These are phyloP conservation scores for Mycena albidolilacea DNA, from an alignment of 768 basidiomycete genomes.

Conservation along the genomic window DNA sequence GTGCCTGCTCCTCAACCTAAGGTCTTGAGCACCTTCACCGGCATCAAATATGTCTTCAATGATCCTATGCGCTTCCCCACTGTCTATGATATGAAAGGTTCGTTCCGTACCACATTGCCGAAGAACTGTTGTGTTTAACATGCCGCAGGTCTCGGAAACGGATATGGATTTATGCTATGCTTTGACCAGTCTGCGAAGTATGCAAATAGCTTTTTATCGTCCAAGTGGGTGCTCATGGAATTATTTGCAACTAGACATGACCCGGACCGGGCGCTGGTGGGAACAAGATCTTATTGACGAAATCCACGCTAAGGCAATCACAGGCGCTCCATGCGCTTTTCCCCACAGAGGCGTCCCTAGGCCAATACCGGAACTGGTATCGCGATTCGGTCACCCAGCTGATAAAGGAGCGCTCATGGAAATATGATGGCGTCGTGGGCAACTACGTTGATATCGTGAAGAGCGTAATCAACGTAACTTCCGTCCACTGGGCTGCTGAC, in stretches of 20 bases:
- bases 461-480: slow-evolving; percentile 57
- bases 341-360: slow-evolving; percentile 42
- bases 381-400: slow-evolving; percentile 36
- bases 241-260: slow-evolving; percentile 23
- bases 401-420: slow-evolving; percentile 46
- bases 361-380: slow-evolving; percentile 46
- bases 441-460: slow-evolving; percentile 58
- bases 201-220: not conserved
- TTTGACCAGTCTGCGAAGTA: slow-evolving; percentile 48
- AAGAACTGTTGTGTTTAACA: not conserved
- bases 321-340: slow-evolving; percentile 49
- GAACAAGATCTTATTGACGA: not conserved
- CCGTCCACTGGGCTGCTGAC: slow-evolving; percentile 59
- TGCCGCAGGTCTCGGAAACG: slow-evolving; percentile 39
- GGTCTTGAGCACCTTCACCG: slow-evolving; percentile 50
- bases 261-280: slow-evolving; percentile 37
- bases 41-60: slow-evolving; percentile 50
- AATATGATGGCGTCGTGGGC: slow-evolving; percentile 46
- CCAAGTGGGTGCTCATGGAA: too few species aligned
- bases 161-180: slow-evolving; percentile 50
- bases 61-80: slow-evolving; percentile 49
- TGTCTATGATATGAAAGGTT: slow-evolving; percentile 48
- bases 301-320: not conserved
- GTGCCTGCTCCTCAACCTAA: slow-evolving; percentile 45
- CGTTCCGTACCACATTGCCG: not conserved